Conservation (phyloP, 176 grass and related monocot species). For the Hordeum vulgare region DNA sequence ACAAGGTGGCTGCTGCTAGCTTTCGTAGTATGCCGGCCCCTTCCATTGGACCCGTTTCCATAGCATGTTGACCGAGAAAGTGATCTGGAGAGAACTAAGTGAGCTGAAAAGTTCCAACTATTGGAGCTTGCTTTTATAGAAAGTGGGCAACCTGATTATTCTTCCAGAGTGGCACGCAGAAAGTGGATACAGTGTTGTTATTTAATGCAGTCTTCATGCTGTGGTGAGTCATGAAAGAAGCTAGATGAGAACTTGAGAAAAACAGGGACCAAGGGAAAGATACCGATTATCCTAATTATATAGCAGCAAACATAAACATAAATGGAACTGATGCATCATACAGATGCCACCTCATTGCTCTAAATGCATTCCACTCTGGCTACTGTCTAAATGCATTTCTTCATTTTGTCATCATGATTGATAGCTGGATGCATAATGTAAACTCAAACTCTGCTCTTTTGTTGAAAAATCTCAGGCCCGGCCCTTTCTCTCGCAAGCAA, state of each 20-base stretch:
- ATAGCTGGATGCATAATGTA: not conserved
- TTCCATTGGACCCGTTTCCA: not conserved
- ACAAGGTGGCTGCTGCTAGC: not conserved
- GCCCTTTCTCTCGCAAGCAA: conserved; percentile 59
- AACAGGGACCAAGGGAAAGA: conserved; percentile 1
- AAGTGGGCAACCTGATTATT: conserved; percentile 39
- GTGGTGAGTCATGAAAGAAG: conserved; percentile 27
- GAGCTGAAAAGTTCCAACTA: conserved; percentile 22
- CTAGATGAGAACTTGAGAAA: conserved; percentile 23
- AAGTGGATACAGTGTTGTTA: conserved; percentile 25
- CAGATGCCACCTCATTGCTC: not conserved
- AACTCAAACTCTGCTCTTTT: conserved; percentile 2
- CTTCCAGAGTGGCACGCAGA: conserved; percentile 43
- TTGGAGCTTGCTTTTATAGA: conserved; percentile 35
- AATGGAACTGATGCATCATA: not conserved
- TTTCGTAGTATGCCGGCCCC: conserved; percentile 8
- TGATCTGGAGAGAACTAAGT: conserved; percentile 27
- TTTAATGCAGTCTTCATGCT: conserved; percentile 26
- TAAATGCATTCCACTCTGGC: not conserved
- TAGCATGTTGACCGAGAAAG: conserved; percentile 17
- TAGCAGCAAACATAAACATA: conserved; percentile 18
- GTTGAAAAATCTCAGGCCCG: conserved; percentile 55
- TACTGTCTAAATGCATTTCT: not conserved
- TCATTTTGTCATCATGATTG: not conserved
- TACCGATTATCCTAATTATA: conserved; percentile 1